Evolutionary conservation across 208 protist species (phyloP).

Genomic region (Wallacemonas sp.): DNA sequence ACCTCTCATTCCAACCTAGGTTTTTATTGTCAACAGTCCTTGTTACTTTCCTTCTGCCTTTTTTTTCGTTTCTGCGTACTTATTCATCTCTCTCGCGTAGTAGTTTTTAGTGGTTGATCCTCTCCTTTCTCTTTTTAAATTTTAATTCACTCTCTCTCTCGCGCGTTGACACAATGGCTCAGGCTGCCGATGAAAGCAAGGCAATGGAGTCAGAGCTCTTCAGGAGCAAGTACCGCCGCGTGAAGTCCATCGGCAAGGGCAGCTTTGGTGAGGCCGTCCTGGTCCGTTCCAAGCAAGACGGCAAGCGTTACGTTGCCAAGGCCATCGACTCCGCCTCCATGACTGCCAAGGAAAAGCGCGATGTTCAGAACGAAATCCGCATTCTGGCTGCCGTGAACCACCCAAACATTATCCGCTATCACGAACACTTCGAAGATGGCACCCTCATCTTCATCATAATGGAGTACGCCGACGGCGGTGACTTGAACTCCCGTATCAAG

Average conservation of each 20-base stretch:
- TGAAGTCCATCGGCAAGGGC: constrained; percentile 91
- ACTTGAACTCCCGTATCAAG: constrained; percentile 88
- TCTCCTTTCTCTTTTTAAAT: no score
- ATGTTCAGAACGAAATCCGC: constrained; percentile 92
- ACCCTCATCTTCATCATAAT: constrained; percentile 92
- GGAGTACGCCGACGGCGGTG: constrained; percentile 92
- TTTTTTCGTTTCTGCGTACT: no score
- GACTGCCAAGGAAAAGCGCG: constrained; percentile 89
- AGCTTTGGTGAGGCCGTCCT: constrained; percentile 92
- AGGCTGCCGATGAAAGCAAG: constrained; percentile 66
- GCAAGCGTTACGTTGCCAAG: constrained; percentile 93
- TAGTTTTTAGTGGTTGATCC: no score
- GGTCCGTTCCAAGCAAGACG: constrained; percentile 85
- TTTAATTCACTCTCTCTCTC: no score
- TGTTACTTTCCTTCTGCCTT: constrained; percentile 4
- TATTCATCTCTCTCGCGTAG: no score
- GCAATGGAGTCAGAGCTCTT: constrained; percentile 85
- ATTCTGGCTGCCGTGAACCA: constrained; percentile 90
- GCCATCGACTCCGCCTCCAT: constrained; percentile 87
- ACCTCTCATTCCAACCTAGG: no score
- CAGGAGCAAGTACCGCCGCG: constrained; percentile 79
- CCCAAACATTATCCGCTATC: constrained; percentile 93
- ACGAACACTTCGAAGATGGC: constrained; percentile 88
- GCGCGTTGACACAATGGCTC: constrained; percentile 40
- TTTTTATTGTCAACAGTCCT: background rate